These are phyloP conservation scores for Pythium periplocum DNA, from an alignment of 352 stramenopile genomes.

Conservation along the genomic window DNA sequence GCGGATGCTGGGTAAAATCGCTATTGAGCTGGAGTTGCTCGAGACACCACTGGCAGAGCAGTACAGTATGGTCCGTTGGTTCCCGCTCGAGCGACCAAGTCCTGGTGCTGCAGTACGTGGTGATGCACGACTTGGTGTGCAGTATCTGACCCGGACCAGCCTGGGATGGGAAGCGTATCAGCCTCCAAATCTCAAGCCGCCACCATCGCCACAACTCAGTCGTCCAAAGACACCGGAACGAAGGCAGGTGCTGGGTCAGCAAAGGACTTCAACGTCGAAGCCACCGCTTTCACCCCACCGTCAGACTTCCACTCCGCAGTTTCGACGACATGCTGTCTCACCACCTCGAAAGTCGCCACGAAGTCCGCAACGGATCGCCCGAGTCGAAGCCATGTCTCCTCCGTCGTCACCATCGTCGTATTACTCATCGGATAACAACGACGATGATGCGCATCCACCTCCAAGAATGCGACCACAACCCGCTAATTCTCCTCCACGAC, in stretches of 20 bases:
- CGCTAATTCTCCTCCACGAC: not conserved
- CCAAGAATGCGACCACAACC: not conserved
- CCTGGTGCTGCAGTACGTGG: conserved; percentile 27
- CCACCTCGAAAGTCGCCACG: not conserved
- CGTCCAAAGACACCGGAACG: not conserved
- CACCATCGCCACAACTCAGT: no score
- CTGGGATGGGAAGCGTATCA: not conserved
- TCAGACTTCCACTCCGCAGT: no score
- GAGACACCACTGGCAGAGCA: conserved; percentile 40
- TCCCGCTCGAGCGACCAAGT: conserved; percentile 37
- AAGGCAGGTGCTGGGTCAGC: not conserved
- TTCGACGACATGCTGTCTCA: not conserved
- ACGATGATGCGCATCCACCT: no score
- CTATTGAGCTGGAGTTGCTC: conserved; percentile 38
- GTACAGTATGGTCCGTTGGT: conserved; percentile 53
- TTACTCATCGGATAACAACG: conserved; percentile 16
- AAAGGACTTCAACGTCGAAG: conserved; percentile 4
- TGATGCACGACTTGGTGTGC: conserved; percentile 34
- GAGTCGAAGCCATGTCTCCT: conserved; percentile 42
- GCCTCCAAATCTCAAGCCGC: not conserved
- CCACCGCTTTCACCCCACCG: conserved; percentile 9
- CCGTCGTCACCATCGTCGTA: conserved; percentile 50
- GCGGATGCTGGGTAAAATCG: conserved; percentile 24
- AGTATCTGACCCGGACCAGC: no score
- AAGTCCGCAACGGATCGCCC: conserved; percentile 12